phyloP scores from a whole-genome alignment of 2,329 filamentous ascomycete species.

The Simplicillium sp. region DNA sequence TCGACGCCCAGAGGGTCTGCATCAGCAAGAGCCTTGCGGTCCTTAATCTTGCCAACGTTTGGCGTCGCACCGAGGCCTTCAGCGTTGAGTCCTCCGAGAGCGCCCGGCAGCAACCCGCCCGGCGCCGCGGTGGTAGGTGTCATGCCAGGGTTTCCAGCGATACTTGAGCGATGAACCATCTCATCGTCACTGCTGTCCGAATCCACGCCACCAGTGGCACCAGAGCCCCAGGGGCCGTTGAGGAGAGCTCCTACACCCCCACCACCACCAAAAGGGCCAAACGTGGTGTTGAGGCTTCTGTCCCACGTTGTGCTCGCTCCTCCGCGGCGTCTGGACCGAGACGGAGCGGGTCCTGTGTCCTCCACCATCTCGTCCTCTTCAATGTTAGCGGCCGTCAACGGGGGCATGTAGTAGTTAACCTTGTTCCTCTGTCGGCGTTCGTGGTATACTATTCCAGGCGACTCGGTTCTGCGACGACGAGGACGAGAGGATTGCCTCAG shows the following conservation, averaged over 20 bases:
- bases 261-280: conserved; percentile 85
- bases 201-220: conserved; percentile 69
- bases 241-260: conserved; percentile 64
- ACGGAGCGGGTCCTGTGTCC: conserved; percentile 57
- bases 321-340: conserved; percentile 55
- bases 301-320: conserved; percentile 57
- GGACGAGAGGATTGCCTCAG: conserved; percentile 45
- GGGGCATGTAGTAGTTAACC: conserved; percentile 80
- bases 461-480: conserved; percentile 40
- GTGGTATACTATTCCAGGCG: conserved; percentile 48
- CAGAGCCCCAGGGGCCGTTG: conserved; percentile 64
- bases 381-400: conserved; percentile 50
- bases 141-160: conserved; percentile 52
- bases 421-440: conserved; percentile 45
- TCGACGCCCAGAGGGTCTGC: conserved; percentile 92
- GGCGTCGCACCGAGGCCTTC: conserved; percentile 41
- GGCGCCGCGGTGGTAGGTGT: conserved; percentile 43
- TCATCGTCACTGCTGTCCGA: conserved; percentile 98
- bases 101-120: conserved; percentile 29
- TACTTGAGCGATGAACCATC: conserved; percentile 50
- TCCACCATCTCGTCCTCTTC: conserved; percentile 63
- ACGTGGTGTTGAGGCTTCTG: conserved; percentile 77
- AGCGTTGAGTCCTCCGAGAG: conserved; percentile 23
- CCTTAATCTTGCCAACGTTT: conserved; percentile 88
- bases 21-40: conserved; percentile 84